phyloP scores from a whole-genome alignment of 2,329 filamentous ascomycete species.

The Calonectria honghensis region DNA sequence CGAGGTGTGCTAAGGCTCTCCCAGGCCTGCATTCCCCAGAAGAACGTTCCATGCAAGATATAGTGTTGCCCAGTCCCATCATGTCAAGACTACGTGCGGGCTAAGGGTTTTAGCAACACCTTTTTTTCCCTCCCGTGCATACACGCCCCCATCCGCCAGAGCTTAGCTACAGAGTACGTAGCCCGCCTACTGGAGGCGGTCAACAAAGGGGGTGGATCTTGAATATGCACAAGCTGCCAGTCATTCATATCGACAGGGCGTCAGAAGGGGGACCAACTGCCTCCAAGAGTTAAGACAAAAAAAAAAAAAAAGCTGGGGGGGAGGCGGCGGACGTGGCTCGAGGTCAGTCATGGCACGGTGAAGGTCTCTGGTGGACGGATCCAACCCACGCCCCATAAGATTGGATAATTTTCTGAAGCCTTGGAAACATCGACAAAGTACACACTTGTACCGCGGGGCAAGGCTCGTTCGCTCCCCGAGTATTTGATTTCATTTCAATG shows the following conservation, averaged over 20 bases:
- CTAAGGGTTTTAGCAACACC: constrained; percentile 10
- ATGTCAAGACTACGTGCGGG: constrained; percentile 22
- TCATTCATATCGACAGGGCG: constrained; percentile 11
- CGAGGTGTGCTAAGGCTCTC: not conserved
- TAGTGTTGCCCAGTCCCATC: constrained; percentile 37
- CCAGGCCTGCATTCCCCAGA: constrained; percentile 25
- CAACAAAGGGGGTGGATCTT: constrained; percentile 32
- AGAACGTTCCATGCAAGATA: constrained; percentile 52
- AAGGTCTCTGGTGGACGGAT: not conserved
- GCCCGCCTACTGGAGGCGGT: constrained; percentile 30
- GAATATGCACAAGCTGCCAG: constrained; percentile 4
- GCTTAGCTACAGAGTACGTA: constrained; percentile 10
- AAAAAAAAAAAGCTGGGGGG: not conserved
- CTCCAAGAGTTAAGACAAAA: constrained; percentile 19
- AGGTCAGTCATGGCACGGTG: constrained; percentile 13
- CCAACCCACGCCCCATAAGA: constrained; percentile 17
- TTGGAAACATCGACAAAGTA: not conserved
- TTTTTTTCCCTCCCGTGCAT: constrained; percentile 21
- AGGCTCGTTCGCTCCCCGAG: constrained; percentile 9
- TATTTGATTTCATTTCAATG: constrained; percentile 22
- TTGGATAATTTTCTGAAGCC: constrained; percentile 26
- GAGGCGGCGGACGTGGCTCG: not conserved
- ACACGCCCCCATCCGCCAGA: constrained; percentile 14
- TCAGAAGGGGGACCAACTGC: constrained; percentile 6
- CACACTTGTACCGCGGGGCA: constrained; percentile 4